Evolutionary conservation across 257 asterid species (phyloP), one percentile per base, ranked within the genome.

Genomic region (Schizonepeta tenuifolia): DNA sequence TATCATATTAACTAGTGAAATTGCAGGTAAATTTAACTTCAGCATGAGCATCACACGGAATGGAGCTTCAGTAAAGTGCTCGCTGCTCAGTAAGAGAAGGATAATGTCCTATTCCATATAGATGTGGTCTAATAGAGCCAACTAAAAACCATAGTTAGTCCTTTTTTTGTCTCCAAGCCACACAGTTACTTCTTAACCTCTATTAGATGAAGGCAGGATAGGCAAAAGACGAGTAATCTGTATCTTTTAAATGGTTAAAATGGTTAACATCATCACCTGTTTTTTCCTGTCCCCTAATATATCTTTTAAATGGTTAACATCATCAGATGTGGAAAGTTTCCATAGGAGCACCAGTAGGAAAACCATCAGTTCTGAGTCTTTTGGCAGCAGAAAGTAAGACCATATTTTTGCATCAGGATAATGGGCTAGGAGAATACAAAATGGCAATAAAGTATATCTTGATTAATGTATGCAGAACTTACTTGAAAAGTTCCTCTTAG

Each of bases 401-500:
- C 26, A 26, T 17, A 21, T 26, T 14, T 67, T 46, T n/a, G 33
- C 20, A 76, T 31, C 68, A 65, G 65, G 81, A 63, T 55, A 70
- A 54, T 60, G 57, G 60, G 56, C 67, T 33, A 65, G 51, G 22
- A 72, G 64, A 35, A 62, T 65, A 69, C 36, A 67, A 56, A 9
- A 64, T 46, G 58, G 58, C 53, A 66, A 70, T 41, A 35, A 63
- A 60, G 38, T 55, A 41, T 12, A 55, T 49, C 17, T 47, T 43
- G 69, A 70, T 65, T 59, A 59, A 36, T 69, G 51, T 49, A 65
- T 67, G 78, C 33, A 13, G 40, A 70, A 80, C 97, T 86, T 83
- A 94, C 99, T 85, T 94, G 99, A 79, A 94, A 85, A 77, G 90
- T 94, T 83, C 98, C 99, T 82, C 76, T 85, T 44, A 90, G 83